Evolutionary conservation across 2,329 filamentous ascomycete species (phyloP).

Genomic region (Scorias spongiosa): DNA sequence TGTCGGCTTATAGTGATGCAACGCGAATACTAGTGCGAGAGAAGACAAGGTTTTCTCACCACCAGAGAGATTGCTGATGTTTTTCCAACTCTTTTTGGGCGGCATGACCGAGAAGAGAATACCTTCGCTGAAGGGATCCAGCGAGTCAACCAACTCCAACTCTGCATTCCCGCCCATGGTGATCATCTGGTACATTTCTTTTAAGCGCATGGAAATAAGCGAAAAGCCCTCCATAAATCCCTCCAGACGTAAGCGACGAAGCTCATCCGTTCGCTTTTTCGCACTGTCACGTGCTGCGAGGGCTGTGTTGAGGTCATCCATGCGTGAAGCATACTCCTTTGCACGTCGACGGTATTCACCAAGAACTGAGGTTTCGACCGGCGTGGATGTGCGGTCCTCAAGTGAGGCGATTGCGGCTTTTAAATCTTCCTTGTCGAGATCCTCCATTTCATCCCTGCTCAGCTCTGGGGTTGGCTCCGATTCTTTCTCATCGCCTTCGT

Average conservation of each 20-base stretch:
- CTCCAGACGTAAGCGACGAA: conserved; percentile 76
- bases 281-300: conserved; percentile 66
- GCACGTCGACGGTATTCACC: conserved; percentile 76
- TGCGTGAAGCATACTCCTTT: conserved; percentile 65
- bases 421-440: conserved; percentile 46
- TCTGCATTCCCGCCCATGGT: conserved; percentile 99
- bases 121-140: conserved; percentile 93
- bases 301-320: conserved; percentile 68
- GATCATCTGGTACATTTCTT: conserved; percentile 99
- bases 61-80: conserved; percentile 88
- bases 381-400: conserved; percentile 66
- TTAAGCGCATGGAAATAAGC: conserved; percentile 81
- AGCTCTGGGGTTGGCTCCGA: conserved; percentile 58
- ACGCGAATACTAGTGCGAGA: conserved; percentile 87
- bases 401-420: conserved; percentile 51
- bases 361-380: conserved; percentile 79
- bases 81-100: conserved; percentile 99
- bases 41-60: conserved; percentile 94
- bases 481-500: conserved; percentile 39
- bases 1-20: conserved; percentile 96
- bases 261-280: conserved; percentile 84
- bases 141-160: conserved; percentile 85
- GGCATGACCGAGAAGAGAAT: conserved; percentile 98
- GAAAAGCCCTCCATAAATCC: conserved; percentile 98
- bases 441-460: conserved; percentile 53